Conservation (phyloP, 179 eudicot species). For the Sideroxylon spinosum region DNA sequence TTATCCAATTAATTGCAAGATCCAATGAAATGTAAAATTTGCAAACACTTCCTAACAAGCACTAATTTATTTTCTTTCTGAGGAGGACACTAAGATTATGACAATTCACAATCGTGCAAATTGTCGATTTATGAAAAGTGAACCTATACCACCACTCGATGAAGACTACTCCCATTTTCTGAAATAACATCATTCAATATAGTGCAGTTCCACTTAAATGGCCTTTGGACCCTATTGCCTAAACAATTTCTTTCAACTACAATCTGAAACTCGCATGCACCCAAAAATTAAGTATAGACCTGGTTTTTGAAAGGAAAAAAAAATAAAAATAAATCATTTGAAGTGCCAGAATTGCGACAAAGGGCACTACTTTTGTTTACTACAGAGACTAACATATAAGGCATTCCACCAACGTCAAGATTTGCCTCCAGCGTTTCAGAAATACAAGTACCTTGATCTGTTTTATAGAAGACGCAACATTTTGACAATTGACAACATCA, state of each 20-base stretch:
- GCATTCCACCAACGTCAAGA: not conserved
- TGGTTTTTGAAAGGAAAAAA: not conserved
- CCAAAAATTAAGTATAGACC: not conserved
- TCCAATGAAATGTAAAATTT: not conserved
- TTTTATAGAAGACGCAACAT: not conserved
- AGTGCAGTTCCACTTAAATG: not conserved
- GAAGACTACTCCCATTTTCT: not conserved
- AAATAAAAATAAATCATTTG: not conserved
- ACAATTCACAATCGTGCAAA: not conserved
- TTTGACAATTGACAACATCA: not conserved
- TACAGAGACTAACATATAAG: not conserved
- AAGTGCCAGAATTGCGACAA: too few relatives aligned
- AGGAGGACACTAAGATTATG: not conserved
- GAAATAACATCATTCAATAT: not conserved
- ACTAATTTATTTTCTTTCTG: not conserved
- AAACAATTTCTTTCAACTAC: not conserved
- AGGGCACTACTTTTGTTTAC: too few relatives aligned
- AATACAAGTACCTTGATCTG: not conserved
- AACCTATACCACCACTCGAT: not conserved
- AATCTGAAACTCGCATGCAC: not conserved
- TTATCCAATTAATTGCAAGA: not conserved
- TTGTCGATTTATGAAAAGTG: not conserved
- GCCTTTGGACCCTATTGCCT: not conserved
- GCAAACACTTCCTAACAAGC: not conserved
- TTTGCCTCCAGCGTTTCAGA: not conserved